These are phyloP conservation scores for Rhododendron ferrugineum DNA, from an alignment of 148 eudicot species.

Conservation along the genomic window DNA sequence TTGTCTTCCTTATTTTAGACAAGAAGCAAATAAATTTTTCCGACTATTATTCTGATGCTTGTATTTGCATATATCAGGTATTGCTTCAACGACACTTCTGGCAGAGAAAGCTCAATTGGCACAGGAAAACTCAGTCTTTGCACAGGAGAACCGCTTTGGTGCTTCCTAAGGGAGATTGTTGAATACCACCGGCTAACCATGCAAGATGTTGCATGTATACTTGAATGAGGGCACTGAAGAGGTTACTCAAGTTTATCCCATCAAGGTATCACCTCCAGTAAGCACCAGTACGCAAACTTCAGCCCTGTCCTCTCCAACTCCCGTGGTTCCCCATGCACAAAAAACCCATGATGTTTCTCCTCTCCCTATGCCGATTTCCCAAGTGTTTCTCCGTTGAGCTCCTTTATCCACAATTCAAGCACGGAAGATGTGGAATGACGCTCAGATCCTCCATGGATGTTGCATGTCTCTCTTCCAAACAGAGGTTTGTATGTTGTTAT, in stretches of 20 bases:
- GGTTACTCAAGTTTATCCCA: slow-evolving; percentile 64
- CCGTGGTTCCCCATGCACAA: background rate
- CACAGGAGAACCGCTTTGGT: slow-evolving; percentile 51
- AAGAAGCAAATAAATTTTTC: background rate
- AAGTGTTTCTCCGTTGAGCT: slow-evolving; percentile 1
- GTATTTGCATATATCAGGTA: slow-evolving; percentile 36
- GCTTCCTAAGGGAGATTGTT: slow-evolving; percentile 65
- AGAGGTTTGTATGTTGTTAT: background rate
- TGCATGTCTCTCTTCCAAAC: background rate
- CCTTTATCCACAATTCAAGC: slow-evolving; percentile 15
- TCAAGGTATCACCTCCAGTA: slow-evolving; percentile 26
- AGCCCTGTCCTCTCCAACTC: background rate
- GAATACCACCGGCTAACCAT: slow-evolving; percentile 82
- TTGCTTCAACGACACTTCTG: slow-evolving; percentile 73
- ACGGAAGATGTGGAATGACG: slow-evolving; percentile 13
- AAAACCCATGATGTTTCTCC: too few relatives aligned
- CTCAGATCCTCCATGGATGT: background rate
- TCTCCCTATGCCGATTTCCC: background rate
- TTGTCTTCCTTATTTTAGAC: background rate
- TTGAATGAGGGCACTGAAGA: slow-evolving; percentile 72
- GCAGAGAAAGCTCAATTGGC: slow-evolving; percentile 79
- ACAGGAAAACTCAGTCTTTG: slow-evolving; percentile 67
- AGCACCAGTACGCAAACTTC: slow-evolving; percentile 10
- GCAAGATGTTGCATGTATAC: slow-evolving; percentile 67
- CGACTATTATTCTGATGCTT: background rate